Conservation (phyloP, 176 grass and related monocot genomes). For the Canna indica region DNA sequence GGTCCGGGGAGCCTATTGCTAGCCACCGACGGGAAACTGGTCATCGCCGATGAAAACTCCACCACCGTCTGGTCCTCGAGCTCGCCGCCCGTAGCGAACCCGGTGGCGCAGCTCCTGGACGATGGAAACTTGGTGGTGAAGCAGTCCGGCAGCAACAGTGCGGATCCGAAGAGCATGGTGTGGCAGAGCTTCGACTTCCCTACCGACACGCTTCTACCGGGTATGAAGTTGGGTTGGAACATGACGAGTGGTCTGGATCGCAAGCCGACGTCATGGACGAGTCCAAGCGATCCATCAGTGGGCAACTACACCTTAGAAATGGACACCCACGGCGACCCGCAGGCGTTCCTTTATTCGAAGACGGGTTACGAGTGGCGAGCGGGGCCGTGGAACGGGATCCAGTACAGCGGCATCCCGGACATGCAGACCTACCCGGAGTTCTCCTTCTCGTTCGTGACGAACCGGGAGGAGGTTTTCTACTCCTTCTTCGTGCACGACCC, state of each 20-base stretch:
- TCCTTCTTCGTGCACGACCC: neutral
- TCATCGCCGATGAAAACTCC: conserved; percentile 4
- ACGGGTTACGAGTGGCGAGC: neutral
- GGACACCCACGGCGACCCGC: neutral
- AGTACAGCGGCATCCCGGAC: conserved; percentile 2
- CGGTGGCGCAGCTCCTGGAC: conserved; percentile 7
- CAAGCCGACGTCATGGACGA: neutral
- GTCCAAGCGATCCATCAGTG: neutral
- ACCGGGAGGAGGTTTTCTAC: conserved; percentile 1
- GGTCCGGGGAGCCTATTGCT: conserved; percentile 1
- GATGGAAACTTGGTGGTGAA: neutral
- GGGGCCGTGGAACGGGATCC: neutral
- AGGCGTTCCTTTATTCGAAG: neutral
- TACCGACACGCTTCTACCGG: neutral
- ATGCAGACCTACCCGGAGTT: neutral
- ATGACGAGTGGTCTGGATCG: neutral
- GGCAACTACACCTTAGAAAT: neutral
- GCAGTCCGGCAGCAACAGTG: neutral
- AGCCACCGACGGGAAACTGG: neutral
- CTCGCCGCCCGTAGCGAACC: neutral
- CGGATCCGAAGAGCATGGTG: neutral
- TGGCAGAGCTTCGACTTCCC: conserved; percentile 14
- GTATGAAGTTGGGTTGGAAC: neutral
- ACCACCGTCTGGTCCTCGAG: neutral
- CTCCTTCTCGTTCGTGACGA: neutral